Evolutionary conservation across 1,139 yeast species (phyloP), one percentile per base, ranked within the genome.

Genomic region (Kluyveromyces sp.): DNA sequence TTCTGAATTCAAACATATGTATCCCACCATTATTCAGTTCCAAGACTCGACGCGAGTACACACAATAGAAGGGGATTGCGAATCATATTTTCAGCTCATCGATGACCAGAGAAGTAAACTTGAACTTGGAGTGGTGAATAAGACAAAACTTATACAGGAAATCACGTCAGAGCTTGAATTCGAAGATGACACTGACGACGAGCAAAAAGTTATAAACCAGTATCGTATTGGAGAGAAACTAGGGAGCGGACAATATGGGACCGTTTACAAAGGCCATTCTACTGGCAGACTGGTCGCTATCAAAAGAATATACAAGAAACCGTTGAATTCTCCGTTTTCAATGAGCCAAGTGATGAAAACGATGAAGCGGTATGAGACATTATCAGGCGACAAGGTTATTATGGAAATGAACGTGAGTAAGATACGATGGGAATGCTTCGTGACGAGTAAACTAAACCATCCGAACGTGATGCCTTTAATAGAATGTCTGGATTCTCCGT

Each of bases 241-340:
- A 20, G 74, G 74, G 2, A 68, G 58, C 45, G 74, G 74, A 13
- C 71, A 71, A 12, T 70, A 63, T 51, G 73, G 73, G 8, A 67
- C 68, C 45, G 74, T 70, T 12, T 69, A 67, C 49, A 53, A 54
- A 42, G 60, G 58, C 3, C 36, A 41, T 8, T 41, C 48, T 4
- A 36, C 42, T 1, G 33, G 40, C 12, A 40, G 42, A 6, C 41
- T 52, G 0, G 56, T 54, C 2, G 65, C 65, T 1, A 41, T 62
- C 6, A 62, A 62, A 36, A 51, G 52, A 32, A 54, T 55, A n/a
- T 46, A 54, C 18, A 59, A 59, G 42, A 53, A 46, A 31, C 63
- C 55, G 13, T 41, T 44, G 42, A 58, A 50, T 44, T 44, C 49
- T 13, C 50, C 55, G 43, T 54, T 53, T 39, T 54, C 64, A n/a